Conservation (phyloP, 2,329 filamentous ascomycete species). For the Neofusicoccum cordaticola region DNA sequence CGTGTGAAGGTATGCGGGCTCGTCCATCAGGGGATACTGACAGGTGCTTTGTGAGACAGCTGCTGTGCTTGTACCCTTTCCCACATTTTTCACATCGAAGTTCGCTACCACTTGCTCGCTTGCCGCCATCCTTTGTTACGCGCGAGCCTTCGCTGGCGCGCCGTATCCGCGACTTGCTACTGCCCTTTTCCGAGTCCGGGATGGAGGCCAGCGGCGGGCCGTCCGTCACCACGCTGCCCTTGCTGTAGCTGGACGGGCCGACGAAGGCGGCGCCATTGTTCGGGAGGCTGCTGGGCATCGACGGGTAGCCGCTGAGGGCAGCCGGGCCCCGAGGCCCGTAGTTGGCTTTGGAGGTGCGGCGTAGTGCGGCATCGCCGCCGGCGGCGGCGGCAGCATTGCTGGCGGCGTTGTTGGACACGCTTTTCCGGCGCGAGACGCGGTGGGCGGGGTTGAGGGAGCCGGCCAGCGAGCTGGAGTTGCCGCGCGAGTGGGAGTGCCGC, state of each 20-base stretch:
- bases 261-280: constrained; percentile 44
- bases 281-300: constrained; percentile 68
- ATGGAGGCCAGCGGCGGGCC: constrained; percentile 57
- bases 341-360: constrained; percentile 64
- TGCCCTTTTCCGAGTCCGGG: constrained; percentile 45
- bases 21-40: constrained; percentile 67
- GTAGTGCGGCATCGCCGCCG: constrained; percentile 61
- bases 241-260: constrained; percentile 38
- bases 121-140: constrained; percentile 66
- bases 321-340: constrained; percentile 47
- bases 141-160: constrained; percentile 83
- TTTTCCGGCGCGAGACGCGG: constrained; percentile 89
- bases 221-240: constrained; percentile 68
- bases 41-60: constrained; percentile 99
- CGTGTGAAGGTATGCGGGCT: constrained; percentile 42
- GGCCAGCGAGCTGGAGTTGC: constrained; percentile 78
- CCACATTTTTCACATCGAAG: constrained; percentile 96
- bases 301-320: constrained; percentile 55
- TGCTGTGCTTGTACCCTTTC: constrained; percentile 99
- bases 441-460: constrained; percentile 76
- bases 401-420: constrained; percentile 72
- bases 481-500: constrained; percentile 46
- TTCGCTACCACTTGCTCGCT: constrained; percentile 77
- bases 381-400: constrained; percentile 74
- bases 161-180: constrained; percentile 54